These are phyloP conservation scores for Zizania latifolia DNA, from an alignment of 176 grass and related monocot genomes.

Conservation along the genomic window DNA sequence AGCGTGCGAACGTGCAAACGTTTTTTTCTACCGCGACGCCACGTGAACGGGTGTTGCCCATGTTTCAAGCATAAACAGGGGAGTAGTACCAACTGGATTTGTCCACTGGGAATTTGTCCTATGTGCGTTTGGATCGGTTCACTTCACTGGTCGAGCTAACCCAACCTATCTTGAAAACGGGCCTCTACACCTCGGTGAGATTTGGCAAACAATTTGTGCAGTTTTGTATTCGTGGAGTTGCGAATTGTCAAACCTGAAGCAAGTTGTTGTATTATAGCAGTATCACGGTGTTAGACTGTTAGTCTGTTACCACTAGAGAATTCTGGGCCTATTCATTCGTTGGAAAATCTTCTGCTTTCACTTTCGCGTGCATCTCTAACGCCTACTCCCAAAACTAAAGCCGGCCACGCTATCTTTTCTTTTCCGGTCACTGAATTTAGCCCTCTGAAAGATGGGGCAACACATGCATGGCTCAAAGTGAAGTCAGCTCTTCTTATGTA, in stretches of 20 bases:
- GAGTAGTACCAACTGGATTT: no score
- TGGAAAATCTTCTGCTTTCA: conserved; percentile 3
- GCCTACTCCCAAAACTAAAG: background rate
- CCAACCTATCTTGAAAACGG: background rate
- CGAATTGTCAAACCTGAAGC: background rate
- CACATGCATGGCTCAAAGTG: background rate
- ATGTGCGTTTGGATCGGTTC: background rate
- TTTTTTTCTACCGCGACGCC: background rate
- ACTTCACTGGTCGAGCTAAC: background rate
- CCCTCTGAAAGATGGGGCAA: background rate
- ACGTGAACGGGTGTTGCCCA: conserved; percentile 27
- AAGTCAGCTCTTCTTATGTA: background rate
- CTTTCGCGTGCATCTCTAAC: background rate
- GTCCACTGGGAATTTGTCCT: background rate
- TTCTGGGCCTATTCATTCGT: background rate
- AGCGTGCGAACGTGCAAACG: background rate
- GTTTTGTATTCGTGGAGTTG: background rate
- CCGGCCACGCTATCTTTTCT: background rate
- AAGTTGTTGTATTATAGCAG: background rate
- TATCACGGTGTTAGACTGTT: no score
- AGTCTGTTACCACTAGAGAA: background rate
- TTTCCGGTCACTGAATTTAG: background rate
- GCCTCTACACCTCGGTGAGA: background rate
- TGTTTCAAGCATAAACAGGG: no score
- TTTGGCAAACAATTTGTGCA: background rate